Evolutionary conservation across 768 basidiomycete genomes (phyloP), one percentile per base, ranked within the genome.

Genomic region (Cubamyces lactineus): DNA sequence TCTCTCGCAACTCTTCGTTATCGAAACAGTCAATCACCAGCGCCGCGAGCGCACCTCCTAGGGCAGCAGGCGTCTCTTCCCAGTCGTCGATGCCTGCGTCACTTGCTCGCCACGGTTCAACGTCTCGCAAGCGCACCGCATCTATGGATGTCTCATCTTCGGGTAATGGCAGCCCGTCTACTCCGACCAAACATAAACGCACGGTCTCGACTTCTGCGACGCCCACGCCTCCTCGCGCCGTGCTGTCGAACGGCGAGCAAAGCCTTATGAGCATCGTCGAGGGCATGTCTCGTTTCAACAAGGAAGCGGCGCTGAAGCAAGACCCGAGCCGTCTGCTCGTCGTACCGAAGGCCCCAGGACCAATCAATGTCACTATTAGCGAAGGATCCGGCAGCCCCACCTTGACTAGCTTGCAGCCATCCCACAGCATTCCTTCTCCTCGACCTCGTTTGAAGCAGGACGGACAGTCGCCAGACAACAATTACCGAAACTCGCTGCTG

Each of bases 241-340:
- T 61, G 12, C 62, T 59, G 11, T 28, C 52, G n/a, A 57, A 57
- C 41, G 69, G 68, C 21, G 66, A 65, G 34, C 58, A 67, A 42
- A 87, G 82, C 45, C 72, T 89, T 69, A 86, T 90, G 86, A 85
- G 82, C 66, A 85, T 91, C 64, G 84, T 91, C 9, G 87, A 89
- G 67, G 82, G 78, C 58, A 84, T 89, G 47, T 72, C 86, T 24
- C 74, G 74, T 48, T 67, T 73, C 57, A 79, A 80, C 53, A 76
- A 57, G 55, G 69, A 23, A 59, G 67, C 45, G 66, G 70, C 71
- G 65, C 67, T 67, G 66, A 57, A 67, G 61, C 61, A 68, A 61
- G 61, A 70, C 67, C 68, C 69, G 58, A 70, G 61, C 61, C 61
- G 64, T 15, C 67, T 70, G 64, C 70, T 84, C 49, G 78, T 80